phyloP scores from a whole-genome alignment of 2,329 filamentous ascomycete genomes.

The Cordyceps militaris region DNA sequence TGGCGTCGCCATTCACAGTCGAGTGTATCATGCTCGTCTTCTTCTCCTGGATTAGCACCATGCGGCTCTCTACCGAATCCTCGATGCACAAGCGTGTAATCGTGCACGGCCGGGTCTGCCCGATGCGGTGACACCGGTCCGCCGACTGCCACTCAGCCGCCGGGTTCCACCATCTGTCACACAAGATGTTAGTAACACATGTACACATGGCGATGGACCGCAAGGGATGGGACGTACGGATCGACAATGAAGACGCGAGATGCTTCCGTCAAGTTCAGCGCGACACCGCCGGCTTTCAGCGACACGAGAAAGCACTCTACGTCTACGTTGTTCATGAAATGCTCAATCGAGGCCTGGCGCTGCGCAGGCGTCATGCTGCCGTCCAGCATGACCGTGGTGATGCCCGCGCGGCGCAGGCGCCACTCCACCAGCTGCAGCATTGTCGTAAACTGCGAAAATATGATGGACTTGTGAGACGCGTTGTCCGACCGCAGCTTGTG shows the following conservation, averaged over 20 bases:
- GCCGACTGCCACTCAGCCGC: slow-evolving; percentile 99
- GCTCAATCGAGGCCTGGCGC: slow-evolving; percentile 86
- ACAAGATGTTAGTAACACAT: slow-evolving; percentile 20
- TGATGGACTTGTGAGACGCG: slow-evolving; percentile 90
- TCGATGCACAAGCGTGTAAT: slow-evolving; percentile 95
- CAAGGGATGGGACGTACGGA: slow-evolving; percentile 55
- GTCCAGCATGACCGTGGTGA: slow-evolving; percentile 97
- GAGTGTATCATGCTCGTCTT: slow-evolving; percentile 97
- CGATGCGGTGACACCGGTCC: slow-evolving; percentile 89
- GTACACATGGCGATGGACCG: background rate
- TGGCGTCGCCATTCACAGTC: slow-evolving; percentile 88
- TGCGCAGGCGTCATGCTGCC: slow-evolving; percentile 94
- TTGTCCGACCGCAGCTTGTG: slow-evolving; percentile 89
- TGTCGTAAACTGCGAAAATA: slow-evolving; percentile 94
- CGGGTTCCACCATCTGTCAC: slow-evolving; percentile 90
- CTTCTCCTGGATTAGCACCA: slow-evolving; percentile 95
- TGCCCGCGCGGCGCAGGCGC: slow-evolving; percentile 91
- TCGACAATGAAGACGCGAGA: slow-evolving; percentile 94
- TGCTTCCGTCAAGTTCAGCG: slow-evolving; percentile 90
- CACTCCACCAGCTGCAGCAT: slow-evolving; percentile 97
- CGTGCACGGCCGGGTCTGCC: slow-evolving; percentile 85
- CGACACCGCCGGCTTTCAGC: slow-evolving; percentile 91
- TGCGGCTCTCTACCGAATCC: slow-evolving; percentile 91
- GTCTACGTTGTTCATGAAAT: slow-evolving; percentile 92
- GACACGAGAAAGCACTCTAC: slow-evolving; percentile 96